A percentile compares a stretch with the other conserved stretches of the same genome.
These are phyloP conservation scores for Fusarium sp. DNA, from an alignment of 2,329 filamentous ascomycete genomes.

Conservation along the genomic window DNA sequence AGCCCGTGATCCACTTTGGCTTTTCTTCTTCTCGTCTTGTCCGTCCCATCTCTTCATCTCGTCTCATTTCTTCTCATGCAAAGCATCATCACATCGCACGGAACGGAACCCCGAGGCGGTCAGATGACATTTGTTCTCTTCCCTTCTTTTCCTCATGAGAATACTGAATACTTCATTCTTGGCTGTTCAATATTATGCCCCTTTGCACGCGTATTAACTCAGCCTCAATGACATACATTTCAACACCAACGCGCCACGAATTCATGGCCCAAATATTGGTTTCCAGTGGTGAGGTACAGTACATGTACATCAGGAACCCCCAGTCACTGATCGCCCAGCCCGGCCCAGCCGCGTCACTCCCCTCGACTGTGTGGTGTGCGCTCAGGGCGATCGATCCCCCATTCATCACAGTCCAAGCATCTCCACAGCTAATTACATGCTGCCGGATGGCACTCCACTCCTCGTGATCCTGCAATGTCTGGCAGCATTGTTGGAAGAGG, in stretches of 20 bases:
- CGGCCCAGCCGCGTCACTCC: constrained; percentile 32
- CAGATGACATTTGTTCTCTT: not conserved
- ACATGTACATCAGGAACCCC: constrained; percentile 20
- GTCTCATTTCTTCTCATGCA: constrained; percentile 7
- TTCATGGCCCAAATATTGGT: not conserved
- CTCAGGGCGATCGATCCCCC: constrained; percentile 32
- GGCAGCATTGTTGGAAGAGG: constrained; percentile 12
- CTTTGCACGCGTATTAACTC: not conserved
- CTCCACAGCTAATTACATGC: constrained; percentile 38
- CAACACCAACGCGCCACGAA: constrained; percentile 10
- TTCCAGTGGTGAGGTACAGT: constrained; percentile 7
- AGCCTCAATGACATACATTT: not conserved
- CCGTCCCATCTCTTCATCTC: constrained; percentile 3
- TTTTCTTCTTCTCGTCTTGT: not conserved
- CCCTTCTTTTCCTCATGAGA: not conserved
- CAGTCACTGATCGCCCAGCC: constrained; percentile 29
- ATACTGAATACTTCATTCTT: constrained; percentile 3
- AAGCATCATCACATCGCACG: constrained; percentile 9
- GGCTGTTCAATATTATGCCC: not conserved
- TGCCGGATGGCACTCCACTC: constrained; percentile 26
- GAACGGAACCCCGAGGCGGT: not conserved
- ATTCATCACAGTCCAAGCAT: constrained; percentile 21
- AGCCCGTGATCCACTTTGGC: constrained; percentile 8
- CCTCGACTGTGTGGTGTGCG: constrained; percentile 11
- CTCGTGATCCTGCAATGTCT: constrained; percentile 27